Evolutionary conservation across 2,329 filamentous ascomycete species (phyloP), one percentile per base, ranked within the genome.

Genomic region (Microcyclosporella mali): DNA sequence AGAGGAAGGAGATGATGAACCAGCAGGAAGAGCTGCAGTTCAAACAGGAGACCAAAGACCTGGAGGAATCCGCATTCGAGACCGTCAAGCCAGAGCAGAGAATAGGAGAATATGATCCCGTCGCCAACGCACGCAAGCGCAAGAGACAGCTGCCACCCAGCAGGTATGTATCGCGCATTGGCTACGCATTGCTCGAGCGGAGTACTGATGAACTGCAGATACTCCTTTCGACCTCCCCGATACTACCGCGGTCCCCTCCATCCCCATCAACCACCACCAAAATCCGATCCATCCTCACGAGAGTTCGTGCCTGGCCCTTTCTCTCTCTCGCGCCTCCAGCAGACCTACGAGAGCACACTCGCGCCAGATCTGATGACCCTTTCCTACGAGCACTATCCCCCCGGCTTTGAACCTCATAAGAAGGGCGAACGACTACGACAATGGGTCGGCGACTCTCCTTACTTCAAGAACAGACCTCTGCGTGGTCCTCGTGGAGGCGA

Each of bases 231-330:
- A 52, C 84, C 90, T 38, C 92, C 92, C 51, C 92, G 90, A 70
- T 98, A 89, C 76, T 82, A 95, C 67, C 86, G 90, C 60, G 92
- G 92, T 43, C 89, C 89, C 51, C 75, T 97, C 17, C 89, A 97
- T 64, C 92, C 92, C 38, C 81, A 95, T 59, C 88, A 95, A 70
- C 85, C 88, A 46, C 90, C 88, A n/a, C 77, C 81, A 30, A 78
- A 82, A 39, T 92, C 89, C 50, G 86, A 95, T 59, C 89, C 89
- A 1, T 78, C 84, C 19, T 95, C 92, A 46, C 84, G 92, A 62
- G 75, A 88, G 61, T 98, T 92, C 66, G 74, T 85, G 18, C 89
- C 92, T 1, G 92, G 92, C 0, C 92, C 92, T 2, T 98, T 97
- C 74, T 85, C 83, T 61, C 74, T 85, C 37, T 85, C 90, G 10